Evolutionary conservation across 768 basidiomycete species (phyloP).

Genomic region (Clathrus columnatus): DNA sequence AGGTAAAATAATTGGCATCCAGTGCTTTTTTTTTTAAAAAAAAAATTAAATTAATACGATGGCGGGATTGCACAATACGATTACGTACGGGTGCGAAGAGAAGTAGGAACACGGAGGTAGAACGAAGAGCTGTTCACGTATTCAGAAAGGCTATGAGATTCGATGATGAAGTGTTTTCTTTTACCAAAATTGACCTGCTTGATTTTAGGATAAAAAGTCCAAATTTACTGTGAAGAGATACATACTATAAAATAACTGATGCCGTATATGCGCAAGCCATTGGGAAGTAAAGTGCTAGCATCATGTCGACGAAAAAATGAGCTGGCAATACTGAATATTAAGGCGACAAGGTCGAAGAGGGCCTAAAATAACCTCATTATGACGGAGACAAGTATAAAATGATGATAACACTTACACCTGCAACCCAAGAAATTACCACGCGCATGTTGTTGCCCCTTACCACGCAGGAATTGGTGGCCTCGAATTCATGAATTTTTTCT

Average conservation of each 20-base stretch:
- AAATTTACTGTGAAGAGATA: neutral
- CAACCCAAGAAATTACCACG: neutral
- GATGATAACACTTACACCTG: neutral
- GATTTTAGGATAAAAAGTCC: neutral
- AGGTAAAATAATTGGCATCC: neutral
- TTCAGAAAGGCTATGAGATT: neutral
- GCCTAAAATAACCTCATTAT: neutral
- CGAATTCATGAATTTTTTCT: neutral
- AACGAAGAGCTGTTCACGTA: neutral
- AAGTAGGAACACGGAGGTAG: neutral
- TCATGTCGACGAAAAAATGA: neutral
- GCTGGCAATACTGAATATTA: neutral
- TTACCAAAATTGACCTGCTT: neutral
- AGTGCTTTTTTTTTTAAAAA: neutral
- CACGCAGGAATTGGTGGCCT: neutral
- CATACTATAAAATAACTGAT: neutral
- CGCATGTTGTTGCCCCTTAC: neutral
- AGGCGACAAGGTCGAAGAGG: neutral
- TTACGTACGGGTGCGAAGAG: neutral
- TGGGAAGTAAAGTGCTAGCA: too few relatives aligned
- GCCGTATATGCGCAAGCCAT: neutral
- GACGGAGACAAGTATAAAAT: neutral
- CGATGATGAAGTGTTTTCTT: neutral
- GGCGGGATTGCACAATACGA: neutral
- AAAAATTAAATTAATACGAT: neutral